Conservation (phyloP, 345 rosid species). For the Pugionium cornutum region DNA sequence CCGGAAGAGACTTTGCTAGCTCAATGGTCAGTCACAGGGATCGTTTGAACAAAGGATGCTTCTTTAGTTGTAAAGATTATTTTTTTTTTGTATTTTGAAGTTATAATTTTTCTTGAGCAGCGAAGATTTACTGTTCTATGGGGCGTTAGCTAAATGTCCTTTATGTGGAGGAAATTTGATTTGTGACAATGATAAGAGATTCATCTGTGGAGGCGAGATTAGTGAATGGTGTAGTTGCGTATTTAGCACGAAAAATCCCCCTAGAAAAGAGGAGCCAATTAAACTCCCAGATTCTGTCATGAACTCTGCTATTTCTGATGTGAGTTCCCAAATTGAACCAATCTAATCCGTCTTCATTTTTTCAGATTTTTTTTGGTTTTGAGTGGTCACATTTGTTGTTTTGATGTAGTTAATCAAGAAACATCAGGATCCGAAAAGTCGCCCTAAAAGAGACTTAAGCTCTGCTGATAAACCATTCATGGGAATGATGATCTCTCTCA, state of each 20-base stretch:
- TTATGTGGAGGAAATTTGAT: slow-evolving; percentile 54
- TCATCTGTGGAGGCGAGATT: slow-evolving; percentile 60
- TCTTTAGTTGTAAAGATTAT: no score
- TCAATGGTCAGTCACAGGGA: slow-evolving; percentile 28
- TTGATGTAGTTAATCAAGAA: slow-evolving; percentile 58
- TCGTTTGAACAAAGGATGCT: no score
- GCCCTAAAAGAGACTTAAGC: slow-evolving; percentile 50
- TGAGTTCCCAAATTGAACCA: slow-evolving; percentile 20
- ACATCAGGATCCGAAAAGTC: slow-evolving; percentile 52
- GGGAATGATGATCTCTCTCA: slow-evolving; percentile 67
- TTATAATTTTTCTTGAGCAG: slow-evolving; percentile 35
- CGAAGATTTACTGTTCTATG: slow-evolving; percentile 66
- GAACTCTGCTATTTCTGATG: slow-evolving; percentile 55
- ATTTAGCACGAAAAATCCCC: slow-evolving; percentile 55
- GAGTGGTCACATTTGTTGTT: background rate
- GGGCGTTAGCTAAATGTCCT: slow-evolving; percentile 63
- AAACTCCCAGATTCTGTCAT: slow-evolving; percentile 57
- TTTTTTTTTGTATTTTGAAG: background rate
- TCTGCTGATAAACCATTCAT: slow-evolving; percentile 56
- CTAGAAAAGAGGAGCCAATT: slow-evolving; percentile 54
- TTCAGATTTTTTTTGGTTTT: background rate
- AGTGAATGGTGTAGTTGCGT: slow-evolving; percentile 90
- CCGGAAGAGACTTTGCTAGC: slow-evolving; percentile 40
- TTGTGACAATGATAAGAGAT: slow-evolving; percentile 53
- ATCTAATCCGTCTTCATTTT: no score